Conservation (phyloP, 1,284 basidiomycete species). For the Papiliotrema flavescens region DNA sequence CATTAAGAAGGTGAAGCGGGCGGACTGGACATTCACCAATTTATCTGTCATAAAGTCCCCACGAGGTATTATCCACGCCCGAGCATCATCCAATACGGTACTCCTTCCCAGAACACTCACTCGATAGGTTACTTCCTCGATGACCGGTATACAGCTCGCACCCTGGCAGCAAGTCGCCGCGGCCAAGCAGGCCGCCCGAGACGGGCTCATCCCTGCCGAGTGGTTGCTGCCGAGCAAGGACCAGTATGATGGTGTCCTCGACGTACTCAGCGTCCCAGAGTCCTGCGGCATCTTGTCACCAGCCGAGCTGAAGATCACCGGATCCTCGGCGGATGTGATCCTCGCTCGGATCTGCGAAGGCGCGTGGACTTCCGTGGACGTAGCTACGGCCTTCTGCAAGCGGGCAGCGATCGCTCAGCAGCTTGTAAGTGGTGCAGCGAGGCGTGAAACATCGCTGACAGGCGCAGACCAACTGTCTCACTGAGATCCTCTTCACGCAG, state of each 20-base stretch:
- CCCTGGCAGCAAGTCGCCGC: slow-evolving; percentile 56
- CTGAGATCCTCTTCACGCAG: too few species aligned
- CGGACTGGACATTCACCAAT: too few species aligned
- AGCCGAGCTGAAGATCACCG: slow-evolving; percentile 66
- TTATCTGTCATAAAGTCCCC: too few species aligned
- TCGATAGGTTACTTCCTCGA: too few species aligned
- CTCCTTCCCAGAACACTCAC: not conserved
- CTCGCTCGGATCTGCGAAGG: slow-evolving; percentile 25
- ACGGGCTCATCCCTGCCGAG: slow-evolving; percentile 58
- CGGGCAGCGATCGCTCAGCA: slow-evolving; percentile 77
- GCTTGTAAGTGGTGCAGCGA: slow-evolving; percentile 46
- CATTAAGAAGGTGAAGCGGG: too few species aligned
- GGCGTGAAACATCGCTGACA: too few species aligned
- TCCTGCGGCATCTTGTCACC: slow-evolving; percentile 59
- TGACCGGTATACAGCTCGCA: not conserved
- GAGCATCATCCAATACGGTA: too few species aligned
- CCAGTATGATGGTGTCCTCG: slow-evolving; percentile 32
- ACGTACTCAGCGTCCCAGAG: slow-evolving; percentile 59
- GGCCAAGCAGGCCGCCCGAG: slow-evolving; percentile 56
- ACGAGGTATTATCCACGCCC: too few species aligned
- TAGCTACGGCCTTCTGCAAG: slow-evolving; percentile 61
- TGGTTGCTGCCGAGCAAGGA: slow-evolving; percentile 54
- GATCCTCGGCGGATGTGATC: slow-evolving; percentile 40
- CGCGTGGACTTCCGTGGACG: slow-evolving; percentile 27
- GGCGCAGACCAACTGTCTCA: too few species aligned